Percentiles rank a stretch among this genome's conserved stretches.
phyloP scores from a whole-genome alignment of 2,329 filamentous ascomycete species.

The Fonsecaea monophora region DNA sequence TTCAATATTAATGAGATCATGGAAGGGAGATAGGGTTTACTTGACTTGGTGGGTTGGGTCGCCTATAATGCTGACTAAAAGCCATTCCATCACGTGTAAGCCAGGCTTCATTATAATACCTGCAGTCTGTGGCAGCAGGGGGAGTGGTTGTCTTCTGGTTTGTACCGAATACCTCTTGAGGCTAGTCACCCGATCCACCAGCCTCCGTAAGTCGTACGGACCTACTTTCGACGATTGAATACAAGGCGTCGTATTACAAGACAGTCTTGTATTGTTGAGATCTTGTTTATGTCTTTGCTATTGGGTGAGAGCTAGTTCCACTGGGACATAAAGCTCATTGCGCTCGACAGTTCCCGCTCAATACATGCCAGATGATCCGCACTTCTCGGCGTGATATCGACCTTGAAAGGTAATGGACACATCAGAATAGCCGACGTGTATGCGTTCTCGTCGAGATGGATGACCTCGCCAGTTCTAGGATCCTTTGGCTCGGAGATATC shows the following conservation, averaged over 20 bases:
- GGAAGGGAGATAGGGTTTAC: neutral
- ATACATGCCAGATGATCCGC: conserved; percentile 6
- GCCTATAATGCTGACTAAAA: neutral
- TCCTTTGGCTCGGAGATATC: conserved; percentile 16
- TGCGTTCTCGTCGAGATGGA: conserved; percentile 16
- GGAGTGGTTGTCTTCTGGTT: neutral
- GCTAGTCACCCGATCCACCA: too few species aligned
- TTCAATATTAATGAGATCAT: neutral
- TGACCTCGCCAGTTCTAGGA: conserved; percentile 6
- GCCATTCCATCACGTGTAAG: neutral
- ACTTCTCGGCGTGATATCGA: conserved; percentile 11
- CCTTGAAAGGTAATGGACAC: conserved; percentile 15
- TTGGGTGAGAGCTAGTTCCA: neutral
- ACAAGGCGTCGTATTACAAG: neutral
- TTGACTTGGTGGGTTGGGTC: neutral
- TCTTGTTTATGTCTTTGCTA: neutral
- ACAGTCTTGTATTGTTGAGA: neutral
- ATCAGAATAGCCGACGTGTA: conserved; percentile 18
- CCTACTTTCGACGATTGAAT: neutral
- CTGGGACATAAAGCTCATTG: neutral
- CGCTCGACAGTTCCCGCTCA: neutral
- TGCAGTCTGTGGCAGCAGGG: too few species aligned
- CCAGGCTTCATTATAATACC: too few species aligned
- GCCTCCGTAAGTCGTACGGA: neutral
- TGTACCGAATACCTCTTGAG: neutral